Evolutionary conservation across 495 filamentous ascomycete genomes (phyloP).

Genomic region (Poronia punctata): DNA sequence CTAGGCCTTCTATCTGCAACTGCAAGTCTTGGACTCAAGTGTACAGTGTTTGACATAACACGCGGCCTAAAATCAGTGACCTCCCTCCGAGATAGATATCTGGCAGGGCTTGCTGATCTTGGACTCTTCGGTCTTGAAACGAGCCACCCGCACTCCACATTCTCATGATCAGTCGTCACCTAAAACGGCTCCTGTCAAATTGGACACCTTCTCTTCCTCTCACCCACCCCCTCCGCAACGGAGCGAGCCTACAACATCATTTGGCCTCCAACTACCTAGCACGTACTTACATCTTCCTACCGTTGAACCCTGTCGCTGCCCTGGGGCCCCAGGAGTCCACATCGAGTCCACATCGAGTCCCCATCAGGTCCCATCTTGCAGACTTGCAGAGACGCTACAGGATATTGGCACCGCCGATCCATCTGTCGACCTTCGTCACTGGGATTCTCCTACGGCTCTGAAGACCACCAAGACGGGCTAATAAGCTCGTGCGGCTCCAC

Average conservation of each 20-base stretch:
- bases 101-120: conserved; percentile 30
- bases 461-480: conserved; percentile 18
- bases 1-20: conserved; percentile 4
- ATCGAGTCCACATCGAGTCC: no score
- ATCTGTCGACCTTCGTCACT: conserved; percentile 40
- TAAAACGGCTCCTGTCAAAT: conserved; percentile 32
- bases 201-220: conserved; percentile 27
- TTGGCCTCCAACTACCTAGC: conserved; percentile 9
- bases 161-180: conserved; percentile 30
- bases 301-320: conserved; percentile 12
- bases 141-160: conserved; percentile 31
- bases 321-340: conserved; percentile 22
- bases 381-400: conserved; percentile 24
- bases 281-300: no score
- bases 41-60: conserved; percentile 10
- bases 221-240: conserved; percentile 21
- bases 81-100: conserved; percentile 37
- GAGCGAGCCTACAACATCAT: conserved; percentile 21
- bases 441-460: conserved; percentile 19
- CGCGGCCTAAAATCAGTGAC: conserved; percentile 17
- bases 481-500: conserved; percentile 34
- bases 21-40: conserved; percentile 7
- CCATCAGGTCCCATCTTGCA: conserved; percentile 21
- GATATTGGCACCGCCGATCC: conserved; percentile 39
- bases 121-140: conserved; percentile 32